These are phyloP conservation scores for Cyclocybe cylindracea DNA, from an alignment of 768 basidiomycete species.

Conservation along the genomic window DNA sequence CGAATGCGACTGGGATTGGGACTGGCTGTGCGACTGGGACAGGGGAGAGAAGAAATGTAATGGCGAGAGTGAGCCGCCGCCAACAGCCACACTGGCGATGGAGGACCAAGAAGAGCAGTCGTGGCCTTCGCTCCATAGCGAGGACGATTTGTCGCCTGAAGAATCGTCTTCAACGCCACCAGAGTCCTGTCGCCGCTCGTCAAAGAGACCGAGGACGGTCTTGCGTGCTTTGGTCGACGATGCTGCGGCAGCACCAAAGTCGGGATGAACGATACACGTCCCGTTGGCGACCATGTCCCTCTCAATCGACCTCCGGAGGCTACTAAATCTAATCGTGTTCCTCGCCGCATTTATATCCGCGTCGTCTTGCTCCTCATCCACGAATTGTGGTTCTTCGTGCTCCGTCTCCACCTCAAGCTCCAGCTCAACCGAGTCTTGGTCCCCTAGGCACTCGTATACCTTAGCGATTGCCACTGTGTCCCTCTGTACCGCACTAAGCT, in stretches of 20 bases:
- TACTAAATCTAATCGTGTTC: conserved; percentile 49
- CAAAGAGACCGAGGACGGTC: conserved; percentile 66
- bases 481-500: conserved; percentile 68
- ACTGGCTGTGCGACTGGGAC: conserved; percentile 6
- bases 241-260: neutral
- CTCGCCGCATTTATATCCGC: conserved; percentile 18
- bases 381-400: neutral
- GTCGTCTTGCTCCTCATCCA: conserved; percentile 4
- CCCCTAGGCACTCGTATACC: conserved; percentile 68
- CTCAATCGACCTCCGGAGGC: conserved; percentile 44
- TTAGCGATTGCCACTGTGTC: conserved; percentile 72
- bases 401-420: conserved; percentile 29
- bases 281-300: conserved; percentile 25
- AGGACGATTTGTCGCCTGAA: conserved; percentile 5
- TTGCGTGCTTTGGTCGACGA: conserved; percentile 37
- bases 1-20: no score
- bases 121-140: conserved; percentile 28
- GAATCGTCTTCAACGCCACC: no score
- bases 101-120: conserved; percentile 31
- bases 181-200: conserved; percentile 22
- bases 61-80: conserved; percentile 30
- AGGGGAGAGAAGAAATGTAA: conserved; percentile 27
- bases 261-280: conserved; percentile 16
- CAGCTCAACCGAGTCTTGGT: conserved; percentile 51
- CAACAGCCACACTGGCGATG: conserved; percentile 9